A percentile compares a stretch with the other conserved stretches of the same genome.
phyloP scores from a whole-genome alignment of 2,329 filamentous ascomycete genomes.

The Didymella sp. region DNA sequence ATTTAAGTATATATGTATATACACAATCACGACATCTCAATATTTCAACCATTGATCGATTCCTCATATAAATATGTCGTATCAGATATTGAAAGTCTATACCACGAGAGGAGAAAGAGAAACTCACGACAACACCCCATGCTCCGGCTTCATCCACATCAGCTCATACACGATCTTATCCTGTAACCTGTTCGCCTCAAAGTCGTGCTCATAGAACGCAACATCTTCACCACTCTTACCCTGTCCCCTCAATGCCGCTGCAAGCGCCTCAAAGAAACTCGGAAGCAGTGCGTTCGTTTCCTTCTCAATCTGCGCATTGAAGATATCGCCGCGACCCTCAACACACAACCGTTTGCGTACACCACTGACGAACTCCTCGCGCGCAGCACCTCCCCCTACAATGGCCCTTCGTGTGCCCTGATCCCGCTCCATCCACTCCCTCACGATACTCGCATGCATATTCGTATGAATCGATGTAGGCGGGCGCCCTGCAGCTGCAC shows the following conservation, averaged over 20 bases:
- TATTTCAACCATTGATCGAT: not conserved
- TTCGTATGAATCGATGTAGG: constrained; percentile 38
- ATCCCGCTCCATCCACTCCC: constrained; percentile 30
- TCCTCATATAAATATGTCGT: not conserved
- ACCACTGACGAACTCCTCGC: constrained; percentile 25
- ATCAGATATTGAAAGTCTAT: not conserved
- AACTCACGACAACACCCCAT: not conserved
- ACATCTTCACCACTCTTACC: constrained; percentile 22
- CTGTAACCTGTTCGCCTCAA: constrained; percentile 30
- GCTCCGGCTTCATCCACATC: not conserved
- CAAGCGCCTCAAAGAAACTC: constrained; percentile 36
- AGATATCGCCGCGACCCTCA: constrained; percentile 35
- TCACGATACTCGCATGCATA: constrained; percentile 37
- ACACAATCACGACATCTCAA: constrained; percentile 8
- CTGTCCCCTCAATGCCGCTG: constrained; percentile 26
- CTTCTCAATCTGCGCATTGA: constrained; percentile 21
- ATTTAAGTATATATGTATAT: constrained; percentile 2
- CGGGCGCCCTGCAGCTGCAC: constrained; percentile 20
- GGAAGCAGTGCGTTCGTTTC: constrained; percentile 29
- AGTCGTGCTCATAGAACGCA: constrained; percentile 33
- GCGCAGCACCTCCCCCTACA: constrained; percentile 6
- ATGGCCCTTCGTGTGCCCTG: constrained; percentile 13
- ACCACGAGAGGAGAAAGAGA: not conserved
- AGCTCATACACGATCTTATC: constrained; percentile 35
- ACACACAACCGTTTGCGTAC: constrained; percentile 30